Evolutionary conservation across 441 rosid species (phyloP).

Genomic region (Adansonia madagascariensis): DNA sequence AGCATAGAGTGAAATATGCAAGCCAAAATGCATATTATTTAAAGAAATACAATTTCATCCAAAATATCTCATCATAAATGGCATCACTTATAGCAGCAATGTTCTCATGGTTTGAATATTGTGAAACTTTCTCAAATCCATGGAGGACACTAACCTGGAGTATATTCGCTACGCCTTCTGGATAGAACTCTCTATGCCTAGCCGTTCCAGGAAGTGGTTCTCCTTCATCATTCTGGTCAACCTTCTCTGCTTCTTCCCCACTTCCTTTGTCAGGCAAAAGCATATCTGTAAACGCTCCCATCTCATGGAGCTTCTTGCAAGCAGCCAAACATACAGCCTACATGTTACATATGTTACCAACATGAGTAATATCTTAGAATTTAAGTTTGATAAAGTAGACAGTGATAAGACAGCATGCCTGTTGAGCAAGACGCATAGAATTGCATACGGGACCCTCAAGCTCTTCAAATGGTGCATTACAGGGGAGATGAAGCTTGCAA

Average conservation of each 20-base stretch:
- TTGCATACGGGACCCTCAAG: slow-evolving; percentile 95
- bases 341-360: slow-evolving; percentile 30
- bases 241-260: slow-evolving; percentile 81
- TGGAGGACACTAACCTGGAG: slow-evolving; percentile 65
- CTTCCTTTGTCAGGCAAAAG: slow-evolving; percentile 99
- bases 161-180: slow-evolving; percentile 93
- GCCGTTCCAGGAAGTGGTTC: slow-evolving; percentile 99
- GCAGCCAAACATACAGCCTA: slow-evolving; percentile 99
- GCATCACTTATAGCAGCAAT: neutral
- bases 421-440: slow-evolving; percentile 98
- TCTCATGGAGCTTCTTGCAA: slow-evolving; percentile 99
- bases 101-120: neutral
- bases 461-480: slow-evolving; percentile 96
- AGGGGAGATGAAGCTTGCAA: slow-evolving; percentile 97
- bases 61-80: neutral
- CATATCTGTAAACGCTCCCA: slow-evolving; percentile 99
- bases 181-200: slow-evolving; percentile 98
- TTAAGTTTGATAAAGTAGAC: slow-evolving; percentile 14
- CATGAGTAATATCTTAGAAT: slow-evolving; percentile 29
- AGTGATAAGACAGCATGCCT: slow-evolving; percentile 49
- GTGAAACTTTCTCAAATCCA: neutral
- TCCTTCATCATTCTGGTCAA: slow-evolving; percentile 82
- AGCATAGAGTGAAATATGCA: neutral
- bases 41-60: neutral
- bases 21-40: neutral